A percentile compares a stretch with the other conserved stretches of the same genome.
Conservation (phyloP, 331 rosid genomes). For the Phaseolus coccineus region DNA sequence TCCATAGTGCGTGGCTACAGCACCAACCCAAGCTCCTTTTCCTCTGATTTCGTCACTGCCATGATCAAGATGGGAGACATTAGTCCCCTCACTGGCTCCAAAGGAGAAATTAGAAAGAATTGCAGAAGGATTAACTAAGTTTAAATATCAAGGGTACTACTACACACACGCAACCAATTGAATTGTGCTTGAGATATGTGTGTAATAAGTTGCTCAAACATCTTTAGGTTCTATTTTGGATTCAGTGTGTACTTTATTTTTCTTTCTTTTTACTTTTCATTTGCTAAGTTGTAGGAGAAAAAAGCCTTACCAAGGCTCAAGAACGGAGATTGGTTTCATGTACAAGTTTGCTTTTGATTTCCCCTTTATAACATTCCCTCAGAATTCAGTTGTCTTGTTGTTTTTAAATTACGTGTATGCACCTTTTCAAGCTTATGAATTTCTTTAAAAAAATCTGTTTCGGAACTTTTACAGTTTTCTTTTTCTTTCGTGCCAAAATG, state of each 20-base stretch:
- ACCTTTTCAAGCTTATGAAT: background rate
- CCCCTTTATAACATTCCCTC: background rate
- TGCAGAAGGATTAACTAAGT: conserved; percentile 58
- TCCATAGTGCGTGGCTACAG: conserved; percentile 55
- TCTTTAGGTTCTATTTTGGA: background rate
- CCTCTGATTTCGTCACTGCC: conserved; percentile 59
- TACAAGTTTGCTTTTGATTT: conserved; percentile 21
- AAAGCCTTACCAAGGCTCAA: background rate
- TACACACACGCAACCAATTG: background rate
- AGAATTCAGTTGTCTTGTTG: background rate
- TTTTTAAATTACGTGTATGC: background rate
- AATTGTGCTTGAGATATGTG: background rate
- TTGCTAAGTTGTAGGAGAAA: conserved; percentile 20
- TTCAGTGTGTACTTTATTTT: background rate
- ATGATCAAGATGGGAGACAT: conserved; percentile 79
- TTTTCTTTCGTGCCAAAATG: too few species aligned
- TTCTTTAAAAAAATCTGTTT: too few species aligned
- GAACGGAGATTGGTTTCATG: background rate
- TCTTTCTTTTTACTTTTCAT: background rate
- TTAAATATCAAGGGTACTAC: background rate
- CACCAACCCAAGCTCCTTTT: conserved; percentile 42
- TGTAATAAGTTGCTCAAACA: conserved; percentile 43
- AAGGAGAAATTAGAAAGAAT: conserved; percentile 68
- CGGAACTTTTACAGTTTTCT: too few species aligned
- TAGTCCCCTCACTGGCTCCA: conserved; percentile 66